phyloP scores from a whole-genome alignment of 2,329 filamentous ascomycete genomes.

The Akanthomyces dipterigenus region DNA sequence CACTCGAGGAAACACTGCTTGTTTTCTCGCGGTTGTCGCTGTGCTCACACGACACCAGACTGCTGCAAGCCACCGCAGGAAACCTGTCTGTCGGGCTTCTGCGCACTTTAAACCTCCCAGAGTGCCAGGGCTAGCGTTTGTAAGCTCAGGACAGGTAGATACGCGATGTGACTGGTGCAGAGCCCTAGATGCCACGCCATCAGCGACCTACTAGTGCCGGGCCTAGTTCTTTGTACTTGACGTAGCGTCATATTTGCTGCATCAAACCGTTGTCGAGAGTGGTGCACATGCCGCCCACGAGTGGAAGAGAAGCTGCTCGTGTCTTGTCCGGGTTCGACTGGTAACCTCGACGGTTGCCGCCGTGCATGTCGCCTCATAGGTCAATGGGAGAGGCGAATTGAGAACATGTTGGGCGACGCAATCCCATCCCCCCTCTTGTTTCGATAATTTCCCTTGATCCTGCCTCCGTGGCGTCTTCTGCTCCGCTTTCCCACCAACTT shows the following conservation, averaged over 20 bases:
- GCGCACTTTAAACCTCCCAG: too few species aligned
- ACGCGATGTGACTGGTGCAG: not conserved
- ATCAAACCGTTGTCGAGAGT: not conserved
- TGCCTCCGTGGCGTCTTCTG: not conserved
- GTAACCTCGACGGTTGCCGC: too few species aligned
- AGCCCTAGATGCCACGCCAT: not conserved
- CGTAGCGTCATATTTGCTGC: not conserved
- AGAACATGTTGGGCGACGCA: too few species aligned
- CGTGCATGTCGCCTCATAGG: too few species aligned
- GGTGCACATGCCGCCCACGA: not conserved
- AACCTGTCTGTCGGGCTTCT: not conserved
- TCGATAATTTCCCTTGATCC: too few species aligned
- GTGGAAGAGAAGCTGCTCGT: not conserved
- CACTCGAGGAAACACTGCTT: not conserved
- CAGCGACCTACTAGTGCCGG: not conserved
- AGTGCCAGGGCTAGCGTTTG: not conserved
- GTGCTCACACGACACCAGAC: not conserved
- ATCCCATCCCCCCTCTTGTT: too few species aligned
- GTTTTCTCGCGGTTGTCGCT: not conserved
- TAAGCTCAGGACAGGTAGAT: not conserved
- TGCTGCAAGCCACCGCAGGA: not conserved
- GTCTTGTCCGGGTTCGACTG: not conserved
- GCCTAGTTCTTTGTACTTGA: not conserved
- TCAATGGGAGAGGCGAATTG: not conserved
- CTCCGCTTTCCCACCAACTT: not conserved